Evolutionary conservation across 2,329 filamentous ascomycete genomes (phyloP).

Genomic region (Gliomastix tumulicola): DNA sequence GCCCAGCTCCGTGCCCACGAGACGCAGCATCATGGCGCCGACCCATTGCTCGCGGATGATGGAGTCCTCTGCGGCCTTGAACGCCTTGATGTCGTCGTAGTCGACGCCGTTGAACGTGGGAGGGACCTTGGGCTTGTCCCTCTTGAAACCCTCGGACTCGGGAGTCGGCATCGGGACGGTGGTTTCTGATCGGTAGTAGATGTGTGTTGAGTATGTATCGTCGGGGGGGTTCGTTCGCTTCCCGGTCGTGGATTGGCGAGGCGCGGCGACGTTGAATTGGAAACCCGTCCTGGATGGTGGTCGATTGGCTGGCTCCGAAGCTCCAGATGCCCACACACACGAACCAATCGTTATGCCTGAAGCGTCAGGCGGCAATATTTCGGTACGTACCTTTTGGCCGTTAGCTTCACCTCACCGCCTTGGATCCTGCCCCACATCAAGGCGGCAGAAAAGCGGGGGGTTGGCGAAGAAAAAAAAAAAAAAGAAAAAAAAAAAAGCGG

Average conservation of each 20-base stretch:
- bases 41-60: slow-evolving; percentile 86
- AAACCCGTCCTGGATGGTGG: too few relatives aligned
- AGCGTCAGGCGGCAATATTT: too few relatives aligned
- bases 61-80: slow-evolving; percentile 79
- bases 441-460: slow-evolving; percentile 18
- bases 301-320: too few relatives aligned
- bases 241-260: too few relatives aligned
- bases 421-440: slow-evolving; percentile 22
- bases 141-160: slow-evolving; percentile 75
- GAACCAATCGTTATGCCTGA: too few relatives aligned
- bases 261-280: too few relatives aligned
- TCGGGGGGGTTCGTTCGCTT: not conserved
- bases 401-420: slow-evolving; percentile 32
- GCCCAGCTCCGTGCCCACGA: slow-evolving; percentile 75
- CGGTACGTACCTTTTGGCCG: slow-evolving; percentile 6
- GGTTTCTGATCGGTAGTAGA: too few relatives aligned
- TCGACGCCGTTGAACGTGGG: slow-evolving; percentile 83
- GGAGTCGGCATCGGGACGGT: slow-evolving; percentile 64
- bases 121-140: slow-evolving; percentile 74
- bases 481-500: slow-evolving; percentile 6
- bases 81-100: slow-evolving; percentile 72
- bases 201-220: too few relatives aligned
- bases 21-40: slow-evolving; percentile 77
- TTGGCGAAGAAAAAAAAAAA: slow-evolving; percentile 16
- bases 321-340: too few relatives aligned